phyloP scores from a whole-genome alignment of 2,329 filamentous ascomycete genomes.

The Claviceps capensis region DNA sequence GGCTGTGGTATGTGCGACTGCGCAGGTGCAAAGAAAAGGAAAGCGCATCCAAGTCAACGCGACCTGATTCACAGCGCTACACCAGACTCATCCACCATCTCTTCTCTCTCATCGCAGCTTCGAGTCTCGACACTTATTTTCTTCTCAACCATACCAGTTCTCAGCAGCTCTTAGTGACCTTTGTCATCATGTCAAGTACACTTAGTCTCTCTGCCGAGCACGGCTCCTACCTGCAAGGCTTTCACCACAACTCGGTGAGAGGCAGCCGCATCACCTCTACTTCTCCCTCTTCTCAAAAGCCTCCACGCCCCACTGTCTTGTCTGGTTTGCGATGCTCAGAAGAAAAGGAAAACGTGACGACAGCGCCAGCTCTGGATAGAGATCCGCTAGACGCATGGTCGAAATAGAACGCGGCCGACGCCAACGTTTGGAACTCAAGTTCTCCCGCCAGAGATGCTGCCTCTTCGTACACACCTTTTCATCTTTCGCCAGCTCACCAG shows the following conservation, averaged over 20 bases:
- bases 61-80: neutral
- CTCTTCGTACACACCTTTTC: neutral
- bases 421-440: neutral
- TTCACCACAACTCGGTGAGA: slow-evolving; percentile 1
- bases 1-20: neutral
- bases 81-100: too few species aligned
- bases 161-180: neutral
- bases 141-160: neutral
- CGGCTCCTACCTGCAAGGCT: neutral
- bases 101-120: neutral
- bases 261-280: neutral
- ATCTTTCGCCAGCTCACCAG: neutral
- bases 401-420: slow-evolving; percentile 3
- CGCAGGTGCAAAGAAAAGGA: neutral
- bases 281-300: neutral
- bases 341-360: slow-evolving; percentile 2
- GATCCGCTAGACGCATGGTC: neutral
- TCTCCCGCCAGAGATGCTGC: neutral
- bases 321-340: neutral
- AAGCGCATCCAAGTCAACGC: neutral
- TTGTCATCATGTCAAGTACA: slow-evolving; percentile 3
- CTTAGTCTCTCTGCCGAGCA: slow-evolving; percentile 1
- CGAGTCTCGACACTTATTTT: too few species aligned
- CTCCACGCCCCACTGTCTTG: neutral
- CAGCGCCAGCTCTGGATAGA: neutral